Conservation (phyloP, 1,284 basidiomycete species). For the Puccinia novopanici region DNA sequence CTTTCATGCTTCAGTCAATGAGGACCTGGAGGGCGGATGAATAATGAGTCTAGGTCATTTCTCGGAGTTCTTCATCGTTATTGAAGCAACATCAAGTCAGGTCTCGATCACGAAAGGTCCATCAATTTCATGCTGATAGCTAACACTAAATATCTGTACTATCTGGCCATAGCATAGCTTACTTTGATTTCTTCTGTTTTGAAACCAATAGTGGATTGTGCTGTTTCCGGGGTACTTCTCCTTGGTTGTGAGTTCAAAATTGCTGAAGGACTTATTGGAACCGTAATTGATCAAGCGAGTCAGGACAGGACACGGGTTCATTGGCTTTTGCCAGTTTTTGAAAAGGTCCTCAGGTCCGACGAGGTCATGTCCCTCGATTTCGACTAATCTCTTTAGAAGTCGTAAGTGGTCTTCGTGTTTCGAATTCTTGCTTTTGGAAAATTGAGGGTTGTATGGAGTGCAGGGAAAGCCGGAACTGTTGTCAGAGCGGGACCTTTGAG, state of each 20-base stretch:
- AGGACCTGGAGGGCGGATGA: too few relatives aligned
- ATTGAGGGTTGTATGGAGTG: background rate
- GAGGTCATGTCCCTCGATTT: background rate
- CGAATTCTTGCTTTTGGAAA: background rate
- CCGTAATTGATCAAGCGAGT: background rate
- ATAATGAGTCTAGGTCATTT: too few relatives aligned
- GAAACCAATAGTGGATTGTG: background rate
- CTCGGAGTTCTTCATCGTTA: too few relatives aligned
- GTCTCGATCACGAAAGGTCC: background rate
- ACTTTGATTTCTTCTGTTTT: background rate
- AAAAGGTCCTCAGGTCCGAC: background rate
- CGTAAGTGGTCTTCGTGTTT: background rate
- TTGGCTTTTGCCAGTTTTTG: background rate
- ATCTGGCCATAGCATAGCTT: constrained; percentile 4
- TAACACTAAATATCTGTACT: background rate
- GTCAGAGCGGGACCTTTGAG: background rate
- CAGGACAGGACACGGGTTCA: background rate
- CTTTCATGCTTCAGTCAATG: too few relatives aligned
- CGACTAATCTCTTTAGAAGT: constrained; percentile 14
- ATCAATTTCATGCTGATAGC: constrained; percentile 5
- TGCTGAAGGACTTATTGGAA: background rate
- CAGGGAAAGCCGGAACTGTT: background rate
- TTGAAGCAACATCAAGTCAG: background rate
- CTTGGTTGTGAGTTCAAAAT: background rate
- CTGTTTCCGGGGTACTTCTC: background rate